Conservation (phyloP, 2,329 filamentous ascomycete genomes). For the Phoma sp. region DNA sequence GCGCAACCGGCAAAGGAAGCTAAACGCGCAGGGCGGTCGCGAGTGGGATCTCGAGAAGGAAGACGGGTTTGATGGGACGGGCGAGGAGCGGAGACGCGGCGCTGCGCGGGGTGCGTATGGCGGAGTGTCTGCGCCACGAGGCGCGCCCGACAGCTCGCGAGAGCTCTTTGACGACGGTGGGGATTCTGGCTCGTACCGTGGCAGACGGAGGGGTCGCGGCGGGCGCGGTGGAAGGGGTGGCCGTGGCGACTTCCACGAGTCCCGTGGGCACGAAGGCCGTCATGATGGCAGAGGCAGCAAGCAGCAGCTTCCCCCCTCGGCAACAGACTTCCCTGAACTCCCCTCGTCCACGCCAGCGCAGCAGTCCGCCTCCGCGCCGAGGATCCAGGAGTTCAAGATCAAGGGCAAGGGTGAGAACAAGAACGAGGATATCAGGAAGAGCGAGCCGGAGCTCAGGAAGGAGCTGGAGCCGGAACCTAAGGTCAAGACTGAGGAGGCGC, state of each 20-base stretch:
- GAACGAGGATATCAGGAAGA: slow-evolving; percentile 24
- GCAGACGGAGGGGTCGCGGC: slow-evolving; percentile 24
- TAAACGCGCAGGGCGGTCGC: slow-evolving; percentile 62
- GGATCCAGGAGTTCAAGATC: slow-evolving; percentile 40
- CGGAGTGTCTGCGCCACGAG: slow-evolving; percentile 50
- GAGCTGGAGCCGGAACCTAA: slow-evolving; percentile 5
- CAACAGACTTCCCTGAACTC: slow-evolving; percentile 55
- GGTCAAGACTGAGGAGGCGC: slow-evolving; percentile 13
- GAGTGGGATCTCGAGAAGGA: slow-evolving; percentile 71
- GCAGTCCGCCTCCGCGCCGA: slow-evolving; percentile 14
- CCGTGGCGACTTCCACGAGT: slow-evolving; percentile 28
- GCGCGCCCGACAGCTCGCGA: slow-evolving; percentile 26
- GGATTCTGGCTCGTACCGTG: slow-evolving; percentile 17
- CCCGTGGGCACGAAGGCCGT: not conserved
- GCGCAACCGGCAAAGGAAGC: slow-evolving; percentile 64
- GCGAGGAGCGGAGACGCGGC: slow-evolving; percentile 50
- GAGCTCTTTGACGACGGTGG: slow-evolving; percentile 17
- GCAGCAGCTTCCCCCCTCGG: slow-evolving; percentile 41
- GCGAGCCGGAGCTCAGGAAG: slow-evolving; percentile 10
- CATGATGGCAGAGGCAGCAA: slow-evolving; percentile 23
- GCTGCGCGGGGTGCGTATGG: slow-evolving; percentile 60
- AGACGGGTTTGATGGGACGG: slow-evolving; percentile 57
- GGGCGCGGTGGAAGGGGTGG: slow-evolving; percentile 23
- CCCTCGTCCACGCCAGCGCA: slow-evolving; percentile 26
- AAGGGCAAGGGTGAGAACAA: slow-evolving; percentile 28